A percentile compares a stretch with the other conserved stretches of the same genome.
These are phyloP conservation scores for Myxozyma kluyveri DNA, from an alignment of 805 yeast species.

Conservation along the genomic window DNA sequence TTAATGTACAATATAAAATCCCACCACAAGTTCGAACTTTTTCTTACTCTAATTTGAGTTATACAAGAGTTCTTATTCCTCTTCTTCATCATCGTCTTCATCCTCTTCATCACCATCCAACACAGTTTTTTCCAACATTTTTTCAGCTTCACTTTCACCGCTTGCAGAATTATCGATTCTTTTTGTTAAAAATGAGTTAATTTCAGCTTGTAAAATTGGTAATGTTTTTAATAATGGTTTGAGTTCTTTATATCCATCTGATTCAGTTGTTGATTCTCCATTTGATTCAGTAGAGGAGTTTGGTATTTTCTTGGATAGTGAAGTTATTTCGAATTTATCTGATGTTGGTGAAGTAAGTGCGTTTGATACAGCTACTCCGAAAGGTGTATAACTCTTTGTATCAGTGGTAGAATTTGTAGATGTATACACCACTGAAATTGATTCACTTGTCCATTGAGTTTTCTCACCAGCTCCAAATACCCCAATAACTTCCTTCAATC, in stretches of 20 bases:
- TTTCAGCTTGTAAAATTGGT: conserved; percentile 18
- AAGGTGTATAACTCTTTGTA: not conserved
- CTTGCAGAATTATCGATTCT: conserved; percentile 11
- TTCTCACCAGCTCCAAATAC: too few relatives aligned
- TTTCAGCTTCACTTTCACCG: conserved; percentile 9
- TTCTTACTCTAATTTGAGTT: conserved; percentile 3
- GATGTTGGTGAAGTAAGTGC: not conserved
- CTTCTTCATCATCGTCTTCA: conserved; percentile 21
- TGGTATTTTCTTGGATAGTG: not conserved
- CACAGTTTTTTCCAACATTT: conserved; percentile 16
- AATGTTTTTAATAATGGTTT: not conserved
- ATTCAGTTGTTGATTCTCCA: not conserved
- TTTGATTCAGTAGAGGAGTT: too few relatives aligned
- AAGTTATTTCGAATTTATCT: not conserved
- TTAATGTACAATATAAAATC: not conserved
- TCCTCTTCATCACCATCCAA: conserved; percentile 30
- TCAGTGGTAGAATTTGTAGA: not conserved
- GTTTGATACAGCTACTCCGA: not conserved
- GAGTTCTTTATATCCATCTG: not conserved
- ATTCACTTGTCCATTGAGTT: not conserved
- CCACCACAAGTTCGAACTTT: not conserved
- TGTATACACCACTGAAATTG: not conserved
- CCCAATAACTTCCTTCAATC: too few relatives aligned
- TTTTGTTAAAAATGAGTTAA: conserved; percentile 25
- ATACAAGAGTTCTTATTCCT: not conserved